phyloP scores from a whole-genome alignment of 805 yeast genomes.

The Metschnikowia drakensbergensis region DNA sequence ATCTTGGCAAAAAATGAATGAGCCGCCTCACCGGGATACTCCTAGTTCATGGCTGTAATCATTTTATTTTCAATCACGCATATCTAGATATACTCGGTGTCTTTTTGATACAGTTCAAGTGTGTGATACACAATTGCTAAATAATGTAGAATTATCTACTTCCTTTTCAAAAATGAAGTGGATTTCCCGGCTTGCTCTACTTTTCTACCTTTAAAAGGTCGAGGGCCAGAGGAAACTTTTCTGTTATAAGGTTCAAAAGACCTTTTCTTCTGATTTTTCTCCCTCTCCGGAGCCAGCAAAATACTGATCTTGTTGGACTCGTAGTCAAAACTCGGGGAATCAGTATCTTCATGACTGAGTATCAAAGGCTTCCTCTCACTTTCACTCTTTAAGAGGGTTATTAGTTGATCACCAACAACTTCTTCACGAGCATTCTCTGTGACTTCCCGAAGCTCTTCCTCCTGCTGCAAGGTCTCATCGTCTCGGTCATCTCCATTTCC shows the following conservation, averaged over 20 bases:
- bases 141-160: background rate
- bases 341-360: background rate
- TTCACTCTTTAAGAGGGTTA: background rate
- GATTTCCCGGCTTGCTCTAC: constrained; percentile 34
- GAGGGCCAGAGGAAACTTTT: constrained; percentile 47
- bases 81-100: no score
- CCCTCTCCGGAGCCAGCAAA: constrained; percentile 16
- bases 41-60: no score
- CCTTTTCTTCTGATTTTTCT: constrained; percentile 33
- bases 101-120: no score
- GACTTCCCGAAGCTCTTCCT: background rate
- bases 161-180: constrained; percentile 27
- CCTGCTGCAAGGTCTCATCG: background rate
- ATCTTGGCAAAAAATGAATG: no score
- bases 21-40: no score
- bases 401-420: background rate
- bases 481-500: background rate
- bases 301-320: constrained; percentile 7
- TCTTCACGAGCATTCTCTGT: background rate
- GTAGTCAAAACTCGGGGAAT: constrained; percentile 10
- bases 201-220: constrained; percentile 47
- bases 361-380: constrained; percentile 5
- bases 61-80: no score
- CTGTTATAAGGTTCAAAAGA: constrained; percentile 59
- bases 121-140: background rate